These are phyloP conservation scores for Pilasporangium apinafurcum DNA, from an alignment of 352 stramenopile genomes.

Conservation along the genomic window DNA sequence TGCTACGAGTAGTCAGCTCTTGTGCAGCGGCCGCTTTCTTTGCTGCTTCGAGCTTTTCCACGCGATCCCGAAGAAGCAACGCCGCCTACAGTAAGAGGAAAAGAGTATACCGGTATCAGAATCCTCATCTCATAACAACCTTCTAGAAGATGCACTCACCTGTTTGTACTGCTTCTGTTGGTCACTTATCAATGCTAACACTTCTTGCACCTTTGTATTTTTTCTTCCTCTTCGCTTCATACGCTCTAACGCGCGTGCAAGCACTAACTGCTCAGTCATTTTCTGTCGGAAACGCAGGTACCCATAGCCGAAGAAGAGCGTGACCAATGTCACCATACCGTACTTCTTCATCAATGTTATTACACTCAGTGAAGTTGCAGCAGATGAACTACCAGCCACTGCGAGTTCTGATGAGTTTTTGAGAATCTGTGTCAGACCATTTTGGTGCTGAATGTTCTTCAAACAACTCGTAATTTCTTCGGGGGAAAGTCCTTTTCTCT, in stretches of 20 bases:
- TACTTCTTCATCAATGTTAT: conserved; percentile 20
- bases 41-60: conserved; percentile 14
- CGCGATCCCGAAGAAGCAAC: conserved; percentile 13
- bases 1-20: background rate
- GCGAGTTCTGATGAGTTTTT: conserved; percentile 3
- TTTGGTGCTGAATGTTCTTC: conserved; percentile 42
- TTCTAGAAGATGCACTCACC: background rate
- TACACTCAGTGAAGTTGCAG: conserved; percentile 9
- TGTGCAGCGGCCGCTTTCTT: conserved; percentile 11
- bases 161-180: conserved; percentile 40
- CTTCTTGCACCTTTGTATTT: conserved; percentile 13
- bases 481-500: conserved; percentile 64
- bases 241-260: conserved; percentile 12
- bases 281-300: conserved; percentile 20
- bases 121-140: background rate
- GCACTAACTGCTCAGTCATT: conserved; percentile 19
- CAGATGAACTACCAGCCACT: background rate
- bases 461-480: conserved; percentile 61
- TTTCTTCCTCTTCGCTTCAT: conserved; percentile 11
- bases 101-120: background rate
- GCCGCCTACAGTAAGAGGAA: conserved; percentile 5
- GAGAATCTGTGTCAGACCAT: conserved; percentile 44
- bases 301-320: conserved; percentile 19
- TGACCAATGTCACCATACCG: conserved; percentile 18
- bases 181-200: conserved; percentile 26